These are phyloP conservation scores for Evernia prunastri DNA, from an alignment of 495 filamentous ascomycete species.

Conservation along the genomic window DNA sequence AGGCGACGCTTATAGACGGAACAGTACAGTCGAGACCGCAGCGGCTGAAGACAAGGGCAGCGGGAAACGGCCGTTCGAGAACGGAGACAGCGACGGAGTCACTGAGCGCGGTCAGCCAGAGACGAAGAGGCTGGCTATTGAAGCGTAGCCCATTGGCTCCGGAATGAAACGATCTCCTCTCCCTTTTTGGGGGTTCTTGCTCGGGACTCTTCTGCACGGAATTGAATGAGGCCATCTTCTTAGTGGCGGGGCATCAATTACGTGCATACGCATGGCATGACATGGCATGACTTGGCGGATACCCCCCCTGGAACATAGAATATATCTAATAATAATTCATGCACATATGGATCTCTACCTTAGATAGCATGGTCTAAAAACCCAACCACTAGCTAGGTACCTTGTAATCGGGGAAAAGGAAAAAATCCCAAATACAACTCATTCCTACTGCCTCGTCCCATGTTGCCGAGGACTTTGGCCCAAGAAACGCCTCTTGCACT, in stretches of 20 bases:
- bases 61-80: slow-evolving; percentile 13
- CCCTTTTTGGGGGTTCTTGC: background rate
- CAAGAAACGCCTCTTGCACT: background rate
- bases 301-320: background rate
- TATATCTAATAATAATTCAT: background rate
- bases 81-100: slow-evolving; percentile 4
- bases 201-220: background rate
- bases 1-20: slow-evolving; percentile 1
- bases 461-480: background rate
- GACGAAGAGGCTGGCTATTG: slow-evolving; percentile 18
- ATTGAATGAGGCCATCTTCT: background rate
- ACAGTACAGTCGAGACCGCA: background rate
- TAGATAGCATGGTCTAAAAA: background rate
- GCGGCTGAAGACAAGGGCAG: background rate
- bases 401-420: no score
- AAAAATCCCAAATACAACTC: no score
- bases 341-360: background rate
- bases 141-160: background rate
- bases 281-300: background rate
- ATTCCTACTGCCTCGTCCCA: background rate
- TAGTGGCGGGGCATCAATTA: background rate
- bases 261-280: background rate
- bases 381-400: background rate
- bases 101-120: slow-evolving; percentile 6
- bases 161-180: background rate